phyloP scores from a whole-genome alignment of 805 yeast species.

The Ogataea methylovora region DNA sequence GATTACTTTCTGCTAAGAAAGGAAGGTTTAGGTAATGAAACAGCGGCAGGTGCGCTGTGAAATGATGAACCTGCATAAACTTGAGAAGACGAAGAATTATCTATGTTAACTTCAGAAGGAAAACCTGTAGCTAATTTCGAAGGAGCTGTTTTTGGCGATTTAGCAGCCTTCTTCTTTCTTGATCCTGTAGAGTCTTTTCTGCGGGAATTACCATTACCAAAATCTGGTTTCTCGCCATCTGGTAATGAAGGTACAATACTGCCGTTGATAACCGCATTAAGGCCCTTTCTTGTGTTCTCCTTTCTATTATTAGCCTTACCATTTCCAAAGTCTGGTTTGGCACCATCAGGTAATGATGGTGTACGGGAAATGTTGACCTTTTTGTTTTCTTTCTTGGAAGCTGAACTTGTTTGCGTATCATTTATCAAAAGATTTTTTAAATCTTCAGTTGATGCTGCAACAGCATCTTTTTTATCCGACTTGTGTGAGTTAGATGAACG shows the following conservation, averaged over 20 bases:
- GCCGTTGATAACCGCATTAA: too few relatives aligned
- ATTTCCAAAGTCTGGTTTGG: slow-evolving; percentile 11
- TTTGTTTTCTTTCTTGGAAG: slow-evolving; percentile 1
- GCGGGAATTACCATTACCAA: slow-evolving; percentile 4
- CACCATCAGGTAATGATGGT: slow-evolving; percentile 11
- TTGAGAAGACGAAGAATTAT: slow-evolving; percentile 6
- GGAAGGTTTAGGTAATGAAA: slow-evolving; percentile 49
- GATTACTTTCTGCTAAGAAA: slow-evolving; percentile 22
- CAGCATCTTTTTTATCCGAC: slow-evolving; percentile 13
- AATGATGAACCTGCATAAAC: slow-evolving; percentile 51
- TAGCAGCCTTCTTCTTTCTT: too few relatives aligned
- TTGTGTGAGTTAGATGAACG: slow-evolving; percentile 1
- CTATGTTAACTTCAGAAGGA: too few relatives aligned
- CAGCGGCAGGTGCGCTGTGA: slow-evolving; percentile 49
- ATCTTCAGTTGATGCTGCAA: slow-evolving; percentile 14
- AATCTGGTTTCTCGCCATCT: slow-evolving; percentile 12
- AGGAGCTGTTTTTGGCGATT: too few relatives aligned
- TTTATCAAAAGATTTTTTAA: slow-evolving; percentile 12
- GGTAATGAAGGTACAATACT: too few relatives aligned
- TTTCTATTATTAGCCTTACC: slow-evolving; percentile 3
- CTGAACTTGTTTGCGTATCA: background rate
- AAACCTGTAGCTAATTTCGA: too few relatives aligned
- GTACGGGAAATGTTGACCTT: background rate
- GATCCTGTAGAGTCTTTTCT: too few relatives aligned
- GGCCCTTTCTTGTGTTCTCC: too few relatives aligned